These are phyloP conservation scores for Pichia norvegensis DNA, from an alignment of 1,139 yeast genomes.

Conservation along the genomic window DNA sequence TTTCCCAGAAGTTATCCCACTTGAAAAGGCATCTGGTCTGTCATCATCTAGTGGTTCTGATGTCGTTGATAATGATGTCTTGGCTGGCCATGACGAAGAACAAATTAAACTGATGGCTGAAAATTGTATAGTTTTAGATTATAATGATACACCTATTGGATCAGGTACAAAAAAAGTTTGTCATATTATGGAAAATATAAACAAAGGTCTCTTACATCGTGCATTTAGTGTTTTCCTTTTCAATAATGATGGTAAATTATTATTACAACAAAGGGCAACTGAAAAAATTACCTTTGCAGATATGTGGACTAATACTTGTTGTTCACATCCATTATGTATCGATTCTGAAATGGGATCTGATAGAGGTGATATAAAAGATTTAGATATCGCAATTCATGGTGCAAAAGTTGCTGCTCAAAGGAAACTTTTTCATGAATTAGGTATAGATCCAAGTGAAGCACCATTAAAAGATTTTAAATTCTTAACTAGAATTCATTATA, in stretches of 20 bases:
- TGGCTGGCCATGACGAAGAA: slow-evolving; percentile 85
- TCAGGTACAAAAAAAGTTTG: slow-evolving; percentile 92
- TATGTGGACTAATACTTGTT: slow-evolving; percentile 98
- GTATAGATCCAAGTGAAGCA: slow-evolving; percentile 51
- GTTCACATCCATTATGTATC: slow-evolving; percentile 92
- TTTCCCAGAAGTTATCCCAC: slow-evolving; percentile 60
- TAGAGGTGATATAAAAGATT: slow-evolving; percentile 28
- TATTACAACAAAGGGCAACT: slow-evolving; percentile 80
- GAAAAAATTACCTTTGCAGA: slow-evolving; percentile 95
- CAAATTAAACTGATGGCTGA: slow-evolving; percentile 95
- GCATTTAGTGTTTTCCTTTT: slow-evolving; percentile 93
- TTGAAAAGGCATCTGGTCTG: slow-evolving; percentile 42
- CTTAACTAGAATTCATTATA: slow-evolving; percentile 90
- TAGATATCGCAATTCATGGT: slow-evolving; percentile 61
- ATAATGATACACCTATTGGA: slow-evolving; percentile 80
- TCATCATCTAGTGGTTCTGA: slow-evolving; percentile 28
- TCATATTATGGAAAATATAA: slow-evolving; percentile 82
- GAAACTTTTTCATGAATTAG: slow-evolving; percentile 86
- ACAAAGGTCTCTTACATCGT: slow-evolving; percentile 80
- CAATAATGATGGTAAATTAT: slow-evolving; percentile 64
- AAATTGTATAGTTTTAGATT: slow-evolving; percentile 86
- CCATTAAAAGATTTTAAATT: slow-evolving; percentile 69
- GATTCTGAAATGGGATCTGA: slow-evolving; percentile 64
- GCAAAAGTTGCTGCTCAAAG: slow-evolving; percentile 86
- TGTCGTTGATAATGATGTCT: slow-evolving; percentile 31